These are phyloP conservation scores for Hyphopichia homilentoma DNA, from an alignment of 805 yeast genomes.

Conservation along the genomic window DNA sequence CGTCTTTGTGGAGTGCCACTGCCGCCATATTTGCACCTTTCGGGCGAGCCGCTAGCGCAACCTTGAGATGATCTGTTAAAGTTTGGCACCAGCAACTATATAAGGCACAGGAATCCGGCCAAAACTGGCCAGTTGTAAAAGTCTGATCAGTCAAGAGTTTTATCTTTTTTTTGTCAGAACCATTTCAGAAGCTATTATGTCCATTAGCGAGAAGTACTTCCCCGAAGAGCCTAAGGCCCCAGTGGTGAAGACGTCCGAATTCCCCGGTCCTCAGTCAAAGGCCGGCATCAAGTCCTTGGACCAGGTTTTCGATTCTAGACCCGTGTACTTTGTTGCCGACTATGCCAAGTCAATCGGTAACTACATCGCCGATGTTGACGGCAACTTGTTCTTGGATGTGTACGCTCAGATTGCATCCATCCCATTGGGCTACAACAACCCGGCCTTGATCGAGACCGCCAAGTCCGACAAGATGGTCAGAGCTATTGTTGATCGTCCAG, in stretches of 20 bases:
- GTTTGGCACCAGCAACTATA: too few species aligned
- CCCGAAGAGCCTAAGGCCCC: conserved; percentile 82
- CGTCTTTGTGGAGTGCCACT: too few species aligned
- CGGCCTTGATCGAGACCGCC: conserved; percentile 66
- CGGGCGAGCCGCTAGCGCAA: too few species aligned
- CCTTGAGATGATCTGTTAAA: too few species aligned
- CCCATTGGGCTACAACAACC: conserved; percentile 83
- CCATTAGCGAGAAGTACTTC: conserved; percentile 56
- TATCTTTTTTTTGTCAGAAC: too few species aligned
- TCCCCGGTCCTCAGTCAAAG: conserved; percentile 77
- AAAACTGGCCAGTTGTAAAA: too few species aligned
- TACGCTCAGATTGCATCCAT: conserved; percentile 85
- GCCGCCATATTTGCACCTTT: too few species aligned
- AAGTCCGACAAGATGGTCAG: conserved; percentile 64
- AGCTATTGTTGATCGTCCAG: conserved; percentile 80
- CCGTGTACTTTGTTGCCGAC: conserved; percentile 73
- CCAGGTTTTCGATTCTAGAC: conserved; percentile 65
- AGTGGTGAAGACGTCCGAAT: conserved; percentile 46
- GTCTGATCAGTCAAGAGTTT: too few species aligned
- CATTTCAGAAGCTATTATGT: conserved; percentile 18
- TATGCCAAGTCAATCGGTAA: conserved; percentile 73
- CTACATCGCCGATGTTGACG: conserved; percentile 78
- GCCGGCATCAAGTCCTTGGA: conserved; percentile 51
- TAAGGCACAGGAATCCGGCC: too few species aligned
- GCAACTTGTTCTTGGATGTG: conserved; percentile 68